Evolutionary conservation across 2,329 filamentous ascomycete genomes (phyloP).

Genomic region (Mycosphaerella arachidis): DNA sequence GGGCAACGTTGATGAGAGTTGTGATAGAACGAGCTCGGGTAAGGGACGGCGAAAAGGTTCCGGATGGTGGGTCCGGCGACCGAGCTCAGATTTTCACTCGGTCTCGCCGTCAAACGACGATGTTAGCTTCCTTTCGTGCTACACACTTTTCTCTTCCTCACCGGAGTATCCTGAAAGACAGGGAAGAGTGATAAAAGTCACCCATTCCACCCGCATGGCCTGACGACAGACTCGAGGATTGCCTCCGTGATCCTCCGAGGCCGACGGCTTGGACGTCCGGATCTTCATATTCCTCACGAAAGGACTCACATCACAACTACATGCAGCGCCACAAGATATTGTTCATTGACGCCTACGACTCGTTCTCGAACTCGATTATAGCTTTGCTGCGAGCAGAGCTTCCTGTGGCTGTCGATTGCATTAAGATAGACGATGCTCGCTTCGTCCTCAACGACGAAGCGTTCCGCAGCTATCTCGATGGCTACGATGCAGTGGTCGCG

Average conservation of each 20-base stretch:
- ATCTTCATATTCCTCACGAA: conserved; percentile 2
- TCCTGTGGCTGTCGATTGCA: conserved; percentile 52
- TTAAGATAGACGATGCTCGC: conserved; percentile 59
- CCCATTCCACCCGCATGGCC: neutral
- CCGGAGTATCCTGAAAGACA: neutral
- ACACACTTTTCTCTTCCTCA: neutral
- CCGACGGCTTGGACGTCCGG: neutral
- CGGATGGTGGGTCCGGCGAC: neutral
- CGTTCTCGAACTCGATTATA: conserved; percentile 92
- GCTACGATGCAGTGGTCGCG: conserved; percentile 80
- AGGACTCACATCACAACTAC: conserved; percentile 8
- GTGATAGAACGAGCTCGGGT: too few species aligned
- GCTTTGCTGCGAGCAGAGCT: conserved; percentile 70
- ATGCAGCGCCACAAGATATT: conserved; percentile 50
- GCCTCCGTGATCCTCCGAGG: conserved; percentile 8
- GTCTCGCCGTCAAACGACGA: neutral
- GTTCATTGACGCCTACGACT: conserved; percentile 94
- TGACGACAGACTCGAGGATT: neutral
- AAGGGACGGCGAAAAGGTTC: neutral
- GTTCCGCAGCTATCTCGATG: conserved; percentile 44
- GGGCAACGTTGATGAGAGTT: neutral
- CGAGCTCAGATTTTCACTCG: neutral
- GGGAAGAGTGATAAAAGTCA: neutral
- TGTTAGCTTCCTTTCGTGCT: neutral
- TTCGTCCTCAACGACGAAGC: conserved; percentile 35